Percentiles rank a stretch among this genome's conserved stretches.
Evolutionary conservation across 1,284 basidiomycete species (phyloP).

Genomic region (Megacollybia platyphylla): DNA sequence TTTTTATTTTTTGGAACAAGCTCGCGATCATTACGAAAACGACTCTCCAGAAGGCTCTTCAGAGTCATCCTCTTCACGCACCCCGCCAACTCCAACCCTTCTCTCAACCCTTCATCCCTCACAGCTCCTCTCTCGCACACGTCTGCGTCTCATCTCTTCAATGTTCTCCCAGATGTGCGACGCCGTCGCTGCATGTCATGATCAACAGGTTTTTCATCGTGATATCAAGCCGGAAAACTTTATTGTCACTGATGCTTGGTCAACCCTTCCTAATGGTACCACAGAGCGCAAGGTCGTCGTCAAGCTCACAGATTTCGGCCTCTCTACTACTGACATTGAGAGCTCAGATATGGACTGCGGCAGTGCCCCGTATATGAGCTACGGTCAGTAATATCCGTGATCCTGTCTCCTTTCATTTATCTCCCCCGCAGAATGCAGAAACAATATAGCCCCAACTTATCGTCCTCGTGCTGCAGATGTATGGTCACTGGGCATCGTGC

Average conservation of each 20-base stretch:
- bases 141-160: conserved; percentile 83
- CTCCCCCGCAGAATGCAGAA: conserved; percentile 73
- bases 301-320: conserved; percentile 95
- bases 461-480: conserved; percentile 92
- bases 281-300: conserved; percentile 71
- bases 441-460: conserved; percentile 91
- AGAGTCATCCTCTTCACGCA: conserved; percentile 44
- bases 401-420: conserved; percentile 6
- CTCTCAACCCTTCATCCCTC: conserved; percentile 80
- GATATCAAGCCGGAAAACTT: conserved; percentile 99
- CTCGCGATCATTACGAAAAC: conserved; percentile 70
- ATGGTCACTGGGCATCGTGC: conserved; percentile 96
- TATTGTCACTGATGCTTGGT: conserved; percentile 78
- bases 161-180: conserved; percentile 99
- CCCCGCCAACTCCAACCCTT: conserved; percentile 89
- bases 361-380: conserved; percentile 98
- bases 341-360: conserved; percentile 98
- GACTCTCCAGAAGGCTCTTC: conserved; percentile 25
- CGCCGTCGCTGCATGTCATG: conserved; percentile 93
- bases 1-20: conserved; percentile 95
- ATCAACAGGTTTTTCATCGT: conserved; percentile 84
- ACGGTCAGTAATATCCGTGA: conserved; percentile 41
- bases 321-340: conserved; percentile 81
- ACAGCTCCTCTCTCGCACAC: conserved; percentile 74
- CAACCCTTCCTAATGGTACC: conserved; percentile 34